Conservation (phyloP, 1,284 basidiomycete species). For the Tilletia horrida region DNA sequence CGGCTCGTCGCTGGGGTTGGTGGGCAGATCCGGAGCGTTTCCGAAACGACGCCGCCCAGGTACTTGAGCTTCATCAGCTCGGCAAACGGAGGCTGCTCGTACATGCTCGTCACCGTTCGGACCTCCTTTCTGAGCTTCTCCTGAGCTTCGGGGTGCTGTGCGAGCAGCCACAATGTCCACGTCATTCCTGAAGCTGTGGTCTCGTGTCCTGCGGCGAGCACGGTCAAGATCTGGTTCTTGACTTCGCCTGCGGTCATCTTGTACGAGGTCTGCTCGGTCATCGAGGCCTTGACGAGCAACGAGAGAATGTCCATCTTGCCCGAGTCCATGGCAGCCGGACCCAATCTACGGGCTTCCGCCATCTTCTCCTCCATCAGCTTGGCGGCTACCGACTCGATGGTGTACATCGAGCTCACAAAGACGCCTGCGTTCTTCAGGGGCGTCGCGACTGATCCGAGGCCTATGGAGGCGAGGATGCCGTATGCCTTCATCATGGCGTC, state of each 20-base stretch:
- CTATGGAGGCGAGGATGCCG: background rate
- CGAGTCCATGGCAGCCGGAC: conserved; percentile 28
- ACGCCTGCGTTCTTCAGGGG: background rate
- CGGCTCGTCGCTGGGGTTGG: conserved; percentile 37
- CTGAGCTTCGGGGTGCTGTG: conserved; percentile 62
- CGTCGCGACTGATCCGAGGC: background rate
- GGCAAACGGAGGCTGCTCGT: conserved; percentile 56
- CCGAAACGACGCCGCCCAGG: conserved; percentile 67
- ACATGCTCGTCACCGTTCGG: conserved; percentile 32
- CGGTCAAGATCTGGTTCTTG: conserved; percentile 38
- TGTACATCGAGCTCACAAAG: conserved; percentile 24
- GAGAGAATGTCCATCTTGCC: conserved; percentile 27
- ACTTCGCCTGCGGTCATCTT: conserved; percentile 38
- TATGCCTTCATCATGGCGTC: background rate
- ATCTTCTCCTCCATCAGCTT: conserved; percentile 41
- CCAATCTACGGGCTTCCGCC: conserved; percentile 24
- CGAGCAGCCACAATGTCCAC: conserved; percentile 70
- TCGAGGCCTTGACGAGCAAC: conserved; percentile 20
- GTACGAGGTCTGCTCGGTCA: conserved; percentile 32
- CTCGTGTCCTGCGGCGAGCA: conserved; percentile 45
- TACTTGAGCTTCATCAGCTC: conserved; percentile 68
- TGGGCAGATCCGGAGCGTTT: conserved; percentile 40
- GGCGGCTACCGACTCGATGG: conserved; percentile 36
- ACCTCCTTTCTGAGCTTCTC: conserved; percentile 63
- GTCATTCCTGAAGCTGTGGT: conserved; percentile 68